Evolutionary conservation across 441 rosid genomes (phyloP).

Genomic region (Isatis lusitanica): DNA sequence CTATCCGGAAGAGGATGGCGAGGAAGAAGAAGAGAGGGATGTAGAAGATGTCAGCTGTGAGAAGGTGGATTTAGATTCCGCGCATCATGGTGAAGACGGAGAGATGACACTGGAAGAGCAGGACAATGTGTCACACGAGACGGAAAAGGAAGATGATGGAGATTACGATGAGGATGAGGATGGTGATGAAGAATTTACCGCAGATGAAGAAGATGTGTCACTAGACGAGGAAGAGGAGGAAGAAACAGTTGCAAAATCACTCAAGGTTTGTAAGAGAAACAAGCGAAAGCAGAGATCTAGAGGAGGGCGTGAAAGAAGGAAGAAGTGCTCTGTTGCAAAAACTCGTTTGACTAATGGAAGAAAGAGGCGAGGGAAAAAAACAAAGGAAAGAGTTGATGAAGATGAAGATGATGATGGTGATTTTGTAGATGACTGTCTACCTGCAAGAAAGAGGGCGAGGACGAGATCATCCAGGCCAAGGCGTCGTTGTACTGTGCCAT

Average conservation of each 20-base stretch:
- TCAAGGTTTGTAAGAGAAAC: constrained; percentile 41
- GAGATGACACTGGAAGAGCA: constrained; percentile 52
- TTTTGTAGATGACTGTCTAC: constrained; percentile 45
- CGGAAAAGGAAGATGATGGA: constrained; percentile 52
- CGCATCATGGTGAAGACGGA: constrained; percentile 39
- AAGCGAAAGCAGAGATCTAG: constrained; percentile 38
- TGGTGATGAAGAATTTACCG: constrained; percentile 68
- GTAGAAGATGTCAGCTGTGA: constrained; percentile 42
- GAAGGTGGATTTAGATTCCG: constrained; percentile 39
- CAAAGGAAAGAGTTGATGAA: constrained; percentile 47
- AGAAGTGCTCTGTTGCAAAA: constrained; percentile 45
- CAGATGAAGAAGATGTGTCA: constrained; percentile 68
- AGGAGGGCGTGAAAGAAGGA: constrained; percentile 45
- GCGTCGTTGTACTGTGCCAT: constrained; percentile 48
- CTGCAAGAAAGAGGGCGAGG: constrained; percentile 47
- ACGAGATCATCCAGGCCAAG: constrained; percentile 42
- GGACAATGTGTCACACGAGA: constrained; percentile 46
- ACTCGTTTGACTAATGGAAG: constrained; percentile 46
- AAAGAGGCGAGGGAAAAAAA: constrained; percentile 45
- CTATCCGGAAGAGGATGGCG: constrained; percentile 45
- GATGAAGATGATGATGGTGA: constrained; percentile 49
- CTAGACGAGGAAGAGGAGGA: constrained; percentile 85
- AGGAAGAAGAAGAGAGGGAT: constrained; percentile 40
- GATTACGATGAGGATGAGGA: constrained; percentile 52
- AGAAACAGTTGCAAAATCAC: constrained; percentile 47